Percentiles rank a stretch among this genome's conserved stretches.
Conservation (phyloP, 176 grass and related monocot genomes). For the Musa acuminata region DNA sequence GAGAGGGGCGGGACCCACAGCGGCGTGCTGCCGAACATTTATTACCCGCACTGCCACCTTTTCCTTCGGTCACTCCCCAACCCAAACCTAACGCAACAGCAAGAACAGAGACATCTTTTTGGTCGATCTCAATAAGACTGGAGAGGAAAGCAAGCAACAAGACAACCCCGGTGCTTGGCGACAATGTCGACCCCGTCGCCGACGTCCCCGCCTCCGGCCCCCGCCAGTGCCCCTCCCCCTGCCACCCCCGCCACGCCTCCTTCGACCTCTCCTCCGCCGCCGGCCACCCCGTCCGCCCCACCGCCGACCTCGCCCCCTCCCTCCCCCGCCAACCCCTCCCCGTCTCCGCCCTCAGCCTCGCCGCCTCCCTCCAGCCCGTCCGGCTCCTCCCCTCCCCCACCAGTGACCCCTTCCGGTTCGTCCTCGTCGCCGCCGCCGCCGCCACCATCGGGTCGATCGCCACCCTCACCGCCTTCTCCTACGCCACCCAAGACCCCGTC, state of each 20-base stretch:
- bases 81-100: too few species aligned
- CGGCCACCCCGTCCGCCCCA: conserved; percentile 18
- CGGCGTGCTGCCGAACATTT: too few species aligned
- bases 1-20: too few species aligned
- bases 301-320: conserved; percentile 20
- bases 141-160: too few species aligned
- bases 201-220: conserved; percentile 7
- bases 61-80: too few species aligned
- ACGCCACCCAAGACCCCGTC: conserved; percentile 2
- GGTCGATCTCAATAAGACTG: too few species aligned
- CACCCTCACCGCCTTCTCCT: conserved; percentile 9
- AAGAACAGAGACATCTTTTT: too few species aligned
- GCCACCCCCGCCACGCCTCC: neutral
- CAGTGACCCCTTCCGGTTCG: neutral
- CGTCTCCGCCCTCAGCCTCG: neutral
- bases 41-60: too few species aligned
- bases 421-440: conserved; percentile 2
- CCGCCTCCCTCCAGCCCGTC: conserved; percentile 4
- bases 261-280: conserved; percentile 11
- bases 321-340: neutral
- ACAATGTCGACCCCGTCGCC: too few species aligned
- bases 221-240: neutral
- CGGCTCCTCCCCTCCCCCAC: conserved; percentile 12
- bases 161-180: too few species aligned
- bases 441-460: neutral